Evolutionary conservation across 208 protist species (phyloP).

Genomic region (Wallacemonas sp.): DNA sequence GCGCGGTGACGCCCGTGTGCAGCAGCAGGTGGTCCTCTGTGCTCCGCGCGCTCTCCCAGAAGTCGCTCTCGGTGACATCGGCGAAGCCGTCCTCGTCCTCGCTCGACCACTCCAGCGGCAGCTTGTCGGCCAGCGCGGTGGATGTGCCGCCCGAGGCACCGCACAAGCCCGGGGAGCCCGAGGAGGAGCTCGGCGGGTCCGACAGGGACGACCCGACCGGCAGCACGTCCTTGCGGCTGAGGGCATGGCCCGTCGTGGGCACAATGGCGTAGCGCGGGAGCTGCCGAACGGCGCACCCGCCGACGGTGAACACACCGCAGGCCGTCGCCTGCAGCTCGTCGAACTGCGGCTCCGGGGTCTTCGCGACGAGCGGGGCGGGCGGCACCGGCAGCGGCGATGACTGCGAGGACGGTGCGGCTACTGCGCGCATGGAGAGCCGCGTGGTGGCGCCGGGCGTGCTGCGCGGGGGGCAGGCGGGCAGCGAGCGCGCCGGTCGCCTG

Average conservation of each 20-base stretch:
- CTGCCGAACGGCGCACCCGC: slow-evolving; percentile 17
- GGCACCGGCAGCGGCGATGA: slow-evolving; percentile 12
- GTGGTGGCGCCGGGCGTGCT: neutral
- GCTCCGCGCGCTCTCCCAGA: slow-evolving; percentile 27
- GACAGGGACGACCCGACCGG: neutral
- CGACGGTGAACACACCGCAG: slow-evolving; percentile 27
- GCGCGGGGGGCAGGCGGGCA: slow-evolving; percentile 10
- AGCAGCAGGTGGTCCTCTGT: slow-evolving; percentile 22
- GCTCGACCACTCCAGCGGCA: slow-evolving; percentile 4
- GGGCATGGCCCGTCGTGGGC: neutral
- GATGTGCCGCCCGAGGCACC: slow-evolving; percentile 18
- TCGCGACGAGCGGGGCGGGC: slow-evolving; percentile 3
- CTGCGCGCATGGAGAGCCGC: neutral
- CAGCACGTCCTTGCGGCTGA: neutral
- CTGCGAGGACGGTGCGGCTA: neutral
- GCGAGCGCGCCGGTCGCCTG: neutral
- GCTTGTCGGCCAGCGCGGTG: neutral
- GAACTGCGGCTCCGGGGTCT: neutral
- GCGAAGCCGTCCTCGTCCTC: slow-evolving; percentile 17
- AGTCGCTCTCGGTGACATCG: slow-evolving; percentile 22
- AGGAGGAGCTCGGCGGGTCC: neutral
- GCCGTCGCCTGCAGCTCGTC: neutral
- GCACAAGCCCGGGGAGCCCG: neutral
- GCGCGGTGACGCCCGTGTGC: neutral
- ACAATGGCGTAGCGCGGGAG: slow-evolving; percentile 19